These are phyloP conservation scores for Clarireedia hainanense DNA, from an alignment of 2,329 filamentous ascomycete genomes.

Conservation along the genomic window DNA sequence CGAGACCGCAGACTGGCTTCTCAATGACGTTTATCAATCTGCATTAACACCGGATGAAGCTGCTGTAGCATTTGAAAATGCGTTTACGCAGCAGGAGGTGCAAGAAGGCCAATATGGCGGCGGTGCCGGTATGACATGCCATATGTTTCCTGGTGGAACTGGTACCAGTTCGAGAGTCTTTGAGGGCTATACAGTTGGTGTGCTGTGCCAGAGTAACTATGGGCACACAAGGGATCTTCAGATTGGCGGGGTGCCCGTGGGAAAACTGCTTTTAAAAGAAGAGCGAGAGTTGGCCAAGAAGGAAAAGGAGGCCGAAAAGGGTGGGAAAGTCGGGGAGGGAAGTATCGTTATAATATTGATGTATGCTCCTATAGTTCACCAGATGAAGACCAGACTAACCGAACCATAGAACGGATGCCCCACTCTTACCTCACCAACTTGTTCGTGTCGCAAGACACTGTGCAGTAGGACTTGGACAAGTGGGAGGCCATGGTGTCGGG, in stretches of 20 bases:
- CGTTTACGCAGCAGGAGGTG: conserved; percentile 40
- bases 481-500: conserved; percentile 47
- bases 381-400: background rate
- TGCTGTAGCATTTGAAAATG: conserved; percentile 44
- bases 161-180: conserved; percentile 53
- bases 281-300: conserved; percentile 22
- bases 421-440: conserved; percentile 49
- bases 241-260: conserved; percentile 54
- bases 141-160: conserved; percentile 60
- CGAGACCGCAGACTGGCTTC: conserved; percentile 55
- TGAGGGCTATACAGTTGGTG: conserved; percentile 46
- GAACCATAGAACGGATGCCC: conserved; percentile 43
- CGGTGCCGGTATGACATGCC: conserved; percentile 61
- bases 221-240: conserved; percentile 47
- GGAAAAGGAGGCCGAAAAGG: conserved; percentile 19
- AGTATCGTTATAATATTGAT: conserved; percentile 53
- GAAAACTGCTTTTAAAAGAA: conserved; percentile 43
- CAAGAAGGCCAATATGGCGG: conserved; percentile 57
- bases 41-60: conserved; percentile 47
- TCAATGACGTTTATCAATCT: conserved; percentile 51
- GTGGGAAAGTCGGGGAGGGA: conserved; percentile 45
- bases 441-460: conserved; percentile 52
- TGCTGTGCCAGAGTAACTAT: conserved; percentile 60
- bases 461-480: conserved; percentile 49
- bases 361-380: conserved; percentile 6